Evolutionary conservation across 257 asterid genomes (phyloP), one percentile per base, ranked within the genome.

Genomic region (Scutellaria galericulata): DNA sequence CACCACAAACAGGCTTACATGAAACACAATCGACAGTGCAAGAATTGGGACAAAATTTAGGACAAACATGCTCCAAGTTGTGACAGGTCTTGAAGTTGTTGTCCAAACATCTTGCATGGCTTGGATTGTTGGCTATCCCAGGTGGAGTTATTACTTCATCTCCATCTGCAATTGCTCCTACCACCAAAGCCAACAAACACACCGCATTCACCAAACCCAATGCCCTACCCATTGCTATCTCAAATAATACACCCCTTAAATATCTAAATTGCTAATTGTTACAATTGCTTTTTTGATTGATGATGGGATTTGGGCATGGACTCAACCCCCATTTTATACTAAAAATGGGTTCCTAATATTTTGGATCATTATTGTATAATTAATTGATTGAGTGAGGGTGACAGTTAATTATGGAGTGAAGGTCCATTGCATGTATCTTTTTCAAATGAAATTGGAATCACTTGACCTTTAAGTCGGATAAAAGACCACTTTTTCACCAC

Each of bases 1-100:
- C 83, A 41, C 59, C 62, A 9, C 87, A 86, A 2, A 79, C 75
- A 2, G 89, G 88, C 13, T 84, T 83, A 9, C 91, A 86, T 0
- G 88, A 86, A 2, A 57, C 76, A 51, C 87, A 84, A 0, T 86
- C 82, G 0, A 83, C 86, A 0, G 66, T 53, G 78, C 92, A 86
- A 0, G 79, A 44, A 65, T 84, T 75, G 0, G 91, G 91, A 54
- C 89, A 84, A 68, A 82, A 86, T 42, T 83, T 82, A 51, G 91
- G 91, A 55, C 91, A 86, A 62, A 86, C 88, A 69, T 86, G 91
- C 71, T 76, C 85, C 71, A 83, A 76, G 35, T 86, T 83, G 58
- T 86, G 72, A 42, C 91, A 83, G 37, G 11, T 70, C 57, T 83
- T 86, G 50, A 79, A 81, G 31, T 82, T 78, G 46, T 73, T 70